Evolutionary conservation across 2,329 filamentous ascomycete genomes (phyloP), one percentile per base, ranked within the genome.

Genomic region (Cucurbitaria berberidis): DNA sequence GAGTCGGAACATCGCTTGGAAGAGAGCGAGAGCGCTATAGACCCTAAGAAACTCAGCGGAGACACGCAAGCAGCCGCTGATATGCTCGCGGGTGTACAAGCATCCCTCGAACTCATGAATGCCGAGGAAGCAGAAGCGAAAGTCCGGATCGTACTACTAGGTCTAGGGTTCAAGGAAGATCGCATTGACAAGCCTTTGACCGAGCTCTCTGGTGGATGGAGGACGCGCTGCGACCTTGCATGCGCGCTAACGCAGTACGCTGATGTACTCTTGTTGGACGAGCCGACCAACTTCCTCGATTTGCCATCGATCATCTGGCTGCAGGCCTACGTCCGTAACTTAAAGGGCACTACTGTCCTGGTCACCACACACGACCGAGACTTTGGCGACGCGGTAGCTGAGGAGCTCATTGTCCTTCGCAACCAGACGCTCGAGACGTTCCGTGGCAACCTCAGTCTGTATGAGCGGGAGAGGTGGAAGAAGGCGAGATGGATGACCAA

Each of bases 251-350:
- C 91, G 1, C 88, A 92, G 57, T 84, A 88, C 7, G 84, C 87
- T 0, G 90, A 96, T 60, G 85, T 96, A 2, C 80, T 96, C 52
- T 87, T 96, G 45, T 84, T 96, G 2, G 91, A 96, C 70, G 91
- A 96, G 69, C 91, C 91, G 0, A 96, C 91, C 29, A 96, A 96
- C 68, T 96, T 91, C 68, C 82, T 96, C 1, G 91, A 96, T 66
- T 79, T 96, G 0, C 81, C 92, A 0, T 90, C 89, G 1, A 92
- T 96, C 51, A 85, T 96, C 50, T 96, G 91, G 90, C 80, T 96
- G 1, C 88, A 96, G 68, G 82, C 83, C 11, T 88, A 92, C 67
- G 83, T 96, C 9, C 77, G 77, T 46, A 78, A 82, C 32, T 77
- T 81, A 3, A 82, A 85, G 18, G 73, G 72, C 0, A 84, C 81